phyloP scores from a whole-genome alignment of 73 alveolate species.

The Paraurostyla sp. region DNA sequence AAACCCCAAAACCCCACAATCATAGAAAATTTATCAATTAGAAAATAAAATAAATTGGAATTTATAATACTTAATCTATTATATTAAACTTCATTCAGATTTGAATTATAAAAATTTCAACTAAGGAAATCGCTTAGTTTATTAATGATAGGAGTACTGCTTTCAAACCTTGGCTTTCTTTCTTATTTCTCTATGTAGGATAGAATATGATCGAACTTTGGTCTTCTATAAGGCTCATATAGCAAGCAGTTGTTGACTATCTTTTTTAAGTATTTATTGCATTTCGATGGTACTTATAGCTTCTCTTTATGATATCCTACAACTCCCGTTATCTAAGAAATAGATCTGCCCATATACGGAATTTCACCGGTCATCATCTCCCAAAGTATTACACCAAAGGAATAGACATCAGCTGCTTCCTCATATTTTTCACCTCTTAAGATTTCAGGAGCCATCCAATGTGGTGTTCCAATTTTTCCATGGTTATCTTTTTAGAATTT shows the following conservation, averaged over 20 bases:
- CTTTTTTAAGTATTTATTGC: slow-evolving; percentile 48
- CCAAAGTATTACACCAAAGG: slow-evolving; percentile 80
- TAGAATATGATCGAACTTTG: slow-evolving; percentile 65
- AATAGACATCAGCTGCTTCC: slow-evolving; percentile 75
- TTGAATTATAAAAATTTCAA: neutral
- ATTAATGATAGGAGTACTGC: slow-evolving; percentile 9
- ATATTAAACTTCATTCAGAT: too few species aligned
- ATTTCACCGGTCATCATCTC: slow-evolving; percentile 77
- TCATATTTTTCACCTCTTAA: slow-evolving; percentile 73
- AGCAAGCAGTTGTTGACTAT: slow-evolving; percentile 60
- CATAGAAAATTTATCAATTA: too few species aligned
- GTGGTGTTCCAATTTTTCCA: slow-evolving; percentile 83
- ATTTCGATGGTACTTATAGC: slow-evolving; percentile 4
- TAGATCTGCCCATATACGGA: slow-evolving; percentile 72
- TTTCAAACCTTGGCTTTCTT: slow-evolving; percentile 45
- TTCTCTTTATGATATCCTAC: slow-evolving; percentile 55
- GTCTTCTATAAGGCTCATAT: slow-evolving; percentile 64
- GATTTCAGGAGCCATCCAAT: slow-evolving; percentile 89
- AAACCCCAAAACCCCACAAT: too few species aligned
- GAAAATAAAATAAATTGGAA: too few species aligned
- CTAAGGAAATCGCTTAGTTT: slow-evolving; percentile 27
- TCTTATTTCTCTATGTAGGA: slow-evolving; percentile 46
- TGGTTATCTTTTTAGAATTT: slow-evolving; percentile 66
- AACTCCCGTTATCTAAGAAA: slow-evolving; percentile 67
- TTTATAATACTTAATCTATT: too few species aligned